A percentile compares a stretch with the other conserved stretches of the same genome.
phyloP scores from a whole-genome alignment of 2,329 filamentous ascomycete species.

The Tolypocladium ovalisporum region DNA sequence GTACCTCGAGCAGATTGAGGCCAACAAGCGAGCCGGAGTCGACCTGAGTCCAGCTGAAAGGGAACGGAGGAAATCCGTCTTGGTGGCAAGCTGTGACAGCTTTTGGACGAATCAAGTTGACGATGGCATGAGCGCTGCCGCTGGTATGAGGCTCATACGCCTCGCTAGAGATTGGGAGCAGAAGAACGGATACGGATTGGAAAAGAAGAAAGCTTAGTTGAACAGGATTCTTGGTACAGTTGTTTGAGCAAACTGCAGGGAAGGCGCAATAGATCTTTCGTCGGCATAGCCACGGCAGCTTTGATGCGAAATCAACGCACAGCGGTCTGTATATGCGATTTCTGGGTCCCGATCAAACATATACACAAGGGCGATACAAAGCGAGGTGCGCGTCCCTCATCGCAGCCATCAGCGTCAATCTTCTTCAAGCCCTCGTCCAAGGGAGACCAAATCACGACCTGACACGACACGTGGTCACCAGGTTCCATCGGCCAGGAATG shows the following conservation, averaged over 20 bases:
- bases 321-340: neutral
- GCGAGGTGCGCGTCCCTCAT: neutral
- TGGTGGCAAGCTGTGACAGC: conserved; percentile 18
- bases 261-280: neutral
- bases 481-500: conserved; percentile 24
- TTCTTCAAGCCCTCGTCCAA: neutral
- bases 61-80: conserved; percentile 25
- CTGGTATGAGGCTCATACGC: conserved; percentile 22
- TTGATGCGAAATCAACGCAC: neutral
- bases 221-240: too few relatives aligned
- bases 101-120: conserved; percentile 33
- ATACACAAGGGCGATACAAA: too few relatives aligned
- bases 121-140: conserved; percentile 23
- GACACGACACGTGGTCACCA: neutral
- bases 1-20: conserved; percentile 29
- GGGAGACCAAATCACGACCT: neutral
- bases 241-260: neutral
- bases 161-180: conserved; percentile 13
- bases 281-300: neutral
- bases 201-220: neutral
- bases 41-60: conserved; percentile 22
- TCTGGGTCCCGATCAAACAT: neutral
- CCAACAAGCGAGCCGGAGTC: conserved; percentile 20
- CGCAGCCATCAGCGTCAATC: neutral
- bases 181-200: neutral